These are phyloP conservation scores for Volvox reticuliferus DNA, from an alignment of 139 green algal species.

Conservation along the genomic window DNA sequence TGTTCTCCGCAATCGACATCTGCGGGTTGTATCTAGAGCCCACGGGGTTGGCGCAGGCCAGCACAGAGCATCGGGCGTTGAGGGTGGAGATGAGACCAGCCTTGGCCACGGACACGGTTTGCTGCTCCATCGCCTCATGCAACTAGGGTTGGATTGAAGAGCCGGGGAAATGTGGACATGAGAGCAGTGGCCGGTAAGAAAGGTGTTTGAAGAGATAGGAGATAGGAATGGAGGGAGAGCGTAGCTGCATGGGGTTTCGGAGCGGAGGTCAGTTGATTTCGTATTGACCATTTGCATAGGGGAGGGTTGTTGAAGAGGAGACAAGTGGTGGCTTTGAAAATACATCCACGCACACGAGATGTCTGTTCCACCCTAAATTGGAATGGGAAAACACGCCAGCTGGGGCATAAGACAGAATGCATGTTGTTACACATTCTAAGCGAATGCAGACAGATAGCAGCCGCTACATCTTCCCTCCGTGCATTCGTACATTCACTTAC, in stretches of 20 bases:
- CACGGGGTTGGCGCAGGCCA: conserved; percentile 80
- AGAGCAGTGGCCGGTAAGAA: background rate
- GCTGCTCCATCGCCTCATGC: conserved; percentile 80
- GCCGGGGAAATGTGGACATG: background rate
- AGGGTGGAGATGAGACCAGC: conserved; percentile 98
- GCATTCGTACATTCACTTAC: background rate
- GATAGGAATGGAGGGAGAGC: background rate
- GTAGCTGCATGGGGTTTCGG: background rate
- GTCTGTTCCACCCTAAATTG: too few relatives aligned
- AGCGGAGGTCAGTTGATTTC: background rate
- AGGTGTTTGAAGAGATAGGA: background rate
- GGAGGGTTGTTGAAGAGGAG: too few relatives aligned
- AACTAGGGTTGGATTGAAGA: conserved; percentile 56
- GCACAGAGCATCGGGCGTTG: conserved; percentile 94
- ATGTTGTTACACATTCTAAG: too few relatives aligned
- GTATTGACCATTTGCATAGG: too few relatives aligned
- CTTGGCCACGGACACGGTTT: conserved; percentile 98
- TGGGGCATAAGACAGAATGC: too few relatives aligned
- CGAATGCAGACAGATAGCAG: too few relatives aligned
- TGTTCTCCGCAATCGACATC: conserved; percentile 96
- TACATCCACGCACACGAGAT: too few relatives aligned
- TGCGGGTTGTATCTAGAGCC: conserved; percentile 89
- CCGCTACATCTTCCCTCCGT: too few relatives aligned
- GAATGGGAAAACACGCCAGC: too few relatives aligned
- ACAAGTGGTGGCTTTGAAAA: too few relatives aligned